phyloP scores from a whole-genome alignment of 345 rosid genomes.

The Salix brachista region DNA sequence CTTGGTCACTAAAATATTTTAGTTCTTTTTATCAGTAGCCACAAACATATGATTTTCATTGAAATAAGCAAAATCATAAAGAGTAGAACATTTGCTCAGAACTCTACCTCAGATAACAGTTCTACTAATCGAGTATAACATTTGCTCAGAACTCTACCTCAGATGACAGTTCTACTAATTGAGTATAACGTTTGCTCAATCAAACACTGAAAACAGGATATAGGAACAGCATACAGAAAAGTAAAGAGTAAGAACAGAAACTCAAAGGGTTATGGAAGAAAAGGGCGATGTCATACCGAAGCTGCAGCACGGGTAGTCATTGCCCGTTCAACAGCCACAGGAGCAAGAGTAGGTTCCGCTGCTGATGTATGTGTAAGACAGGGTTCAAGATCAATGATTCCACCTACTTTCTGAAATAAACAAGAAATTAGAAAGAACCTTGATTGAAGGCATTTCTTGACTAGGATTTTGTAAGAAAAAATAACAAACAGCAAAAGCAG shows the following conservation, averaged over 20 bases:
- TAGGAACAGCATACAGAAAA: background rate
- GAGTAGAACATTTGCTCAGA: background rate
- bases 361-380: conserved; percentile 92
- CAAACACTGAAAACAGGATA: background rate
- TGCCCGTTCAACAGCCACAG: conserved; percentile 94
- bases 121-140: no score
- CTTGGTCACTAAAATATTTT: background rate
- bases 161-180: no score
- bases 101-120: no score
- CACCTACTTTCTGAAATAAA: conserved; percentile 89
- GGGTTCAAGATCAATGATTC: conserved; percentile 89
- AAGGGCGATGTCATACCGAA: conserved; percentile 48
- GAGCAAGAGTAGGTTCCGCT: conserved; percentile 98
- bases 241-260: background rate
- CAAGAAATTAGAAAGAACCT: conserved; percentile 1
- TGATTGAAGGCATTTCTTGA: background rate
- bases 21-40: background rate
- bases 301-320: conserved; percentile 99
- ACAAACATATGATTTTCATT: background rate
- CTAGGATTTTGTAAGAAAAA: background rate
- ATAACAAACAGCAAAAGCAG: background rate
- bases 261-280: background rate
- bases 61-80: background rate
- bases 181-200: no score
- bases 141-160: no score